Base-by-base conservation (phyloP, 2,329 filamentous ascomycete species). In the Exutisphaerella laricina region DNA sequence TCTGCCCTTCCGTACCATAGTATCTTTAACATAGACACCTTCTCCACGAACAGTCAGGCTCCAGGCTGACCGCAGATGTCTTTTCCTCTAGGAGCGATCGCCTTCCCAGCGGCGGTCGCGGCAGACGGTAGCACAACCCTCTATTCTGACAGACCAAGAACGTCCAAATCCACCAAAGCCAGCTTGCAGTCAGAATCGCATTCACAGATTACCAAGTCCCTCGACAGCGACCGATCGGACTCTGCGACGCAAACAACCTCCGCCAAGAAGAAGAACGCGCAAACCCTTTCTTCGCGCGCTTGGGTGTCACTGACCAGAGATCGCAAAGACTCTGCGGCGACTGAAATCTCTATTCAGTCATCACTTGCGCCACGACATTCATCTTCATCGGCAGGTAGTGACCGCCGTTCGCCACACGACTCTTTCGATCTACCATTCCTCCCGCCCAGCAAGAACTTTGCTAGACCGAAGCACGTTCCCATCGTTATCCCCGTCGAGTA, bases 391-490 rank as follows among this genome's bases (percentile, higher is more conserved):
- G 23, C 40, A 14, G 30, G 23, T 3, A 45, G 43, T 37, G 33
- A 36, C 22, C 34, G 29, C 7, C 35, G 37, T 18, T 55, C 52
- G 17, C 52, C 52, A n/a, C 50, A 55, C 46, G 50, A 48, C 32
- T 52, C 49, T 6, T 53, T 50, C 33, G 49, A 52, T 31, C 41
- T 53, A 12, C 39, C 48, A 8, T 43, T 25, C 23, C 14, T 25
- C 18, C 28, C 34, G n/a, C 32, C 46, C 18, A 33, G 35, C 43
- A 28, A 39, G 34, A 34, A 28, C 35, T 10, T 43, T 18, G 50
- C 58, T 26, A 60, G 61, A 43, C 58, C 61, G 9, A 69, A 67
- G 60, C 66, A 70, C 64, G 60, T 70, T 55, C 67, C 67, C 39
- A 69, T 70, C 48, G 54, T 69, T 41, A 64, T 68, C 44, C 62